These are phyloP conservation scores for Colletotrichum nymphaeae DNA, from an alignment of 2,329 filamentous ascomycete species.

Conservation along the genomic window DNA sequence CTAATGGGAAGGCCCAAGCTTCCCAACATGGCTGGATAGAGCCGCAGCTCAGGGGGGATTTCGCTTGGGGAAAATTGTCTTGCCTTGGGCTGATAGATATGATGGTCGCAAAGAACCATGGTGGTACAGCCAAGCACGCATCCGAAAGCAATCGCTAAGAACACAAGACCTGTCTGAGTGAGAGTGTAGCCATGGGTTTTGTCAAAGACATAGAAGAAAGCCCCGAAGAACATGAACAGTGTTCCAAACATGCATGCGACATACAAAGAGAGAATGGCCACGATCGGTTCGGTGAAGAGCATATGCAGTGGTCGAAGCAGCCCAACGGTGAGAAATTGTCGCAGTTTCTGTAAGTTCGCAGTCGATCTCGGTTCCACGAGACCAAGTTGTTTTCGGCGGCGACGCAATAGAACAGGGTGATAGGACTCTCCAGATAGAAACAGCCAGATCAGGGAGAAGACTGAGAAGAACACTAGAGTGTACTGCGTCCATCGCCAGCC, in stretches of 20 bases:
- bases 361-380: not conserved
- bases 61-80: not conserved
- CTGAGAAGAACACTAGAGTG: not conserved
- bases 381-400: not conserved
- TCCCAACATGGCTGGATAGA: not conserved
- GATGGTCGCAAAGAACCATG: not conserved
- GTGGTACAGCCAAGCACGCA: not conserved
- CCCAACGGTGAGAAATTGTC: not conserved
- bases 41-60: not conserved
- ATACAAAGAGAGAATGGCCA: constrained; percentile 65
- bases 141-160: not conserved
- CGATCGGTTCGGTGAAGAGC: constrained; percentile 71
- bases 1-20: not conserved
- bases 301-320: constrained; percentile 48
- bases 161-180: not conserved
- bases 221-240: constrained; percentile 62
- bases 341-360: not conserved
- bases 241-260: constrained; percentile 62
- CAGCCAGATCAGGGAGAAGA: not conserved
- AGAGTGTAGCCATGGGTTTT: not conserved
- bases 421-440: not conserved
- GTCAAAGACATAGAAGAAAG: constrained; percentile 1
- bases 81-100: not conserved
- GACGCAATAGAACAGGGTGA: not conserved
- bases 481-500: not conserved